Evolutionary conservation across 2,329 filamentous ascomycete species (phyloP), one percentile per base, ranked within the genome.

Genomic region (Tolypocladium nubicola): DNA sequence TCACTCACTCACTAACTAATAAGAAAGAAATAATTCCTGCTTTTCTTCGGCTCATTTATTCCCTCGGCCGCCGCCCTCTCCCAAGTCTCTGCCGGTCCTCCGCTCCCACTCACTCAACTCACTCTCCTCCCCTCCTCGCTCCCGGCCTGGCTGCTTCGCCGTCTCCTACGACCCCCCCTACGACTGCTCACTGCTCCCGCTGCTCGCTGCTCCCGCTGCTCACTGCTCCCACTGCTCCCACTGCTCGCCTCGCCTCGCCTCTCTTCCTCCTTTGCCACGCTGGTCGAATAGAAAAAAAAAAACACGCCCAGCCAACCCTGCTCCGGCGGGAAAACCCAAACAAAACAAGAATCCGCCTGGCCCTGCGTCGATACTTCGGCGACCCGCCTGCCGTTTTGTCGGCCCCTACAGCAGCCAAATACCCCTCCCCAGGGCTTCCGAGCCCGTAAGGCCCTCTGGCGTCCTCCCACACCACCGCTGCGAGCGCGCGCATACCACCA

Each of bases 31-130:
- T 50, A 45, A 45, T 45, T 45, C n/a, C 41, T 23, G 41, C 41
- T 23, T 49, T 33, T 33, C 45, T 14, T 50, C 47, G 26, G 56
- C 52, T 54, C 56, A 49, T 53, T 60, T 43, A 58, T 57, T 54
- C 47, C 49, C 40, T 55, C 60, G 47, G 49, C 39, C 39, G 39
- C 40, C 39, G 26, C 53, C 19, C 53, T 5, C 30, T 43, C 38
- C n/a, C n/a, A n/a, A n/a, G 23, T 19, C 21, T 26, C 38, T 16
- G 52, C 19, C 23, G 37, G 23, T 26, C 52, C 52, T 10, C 11
- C 23, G 43, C 43, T 26, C 43, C 23, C 47, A 33, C 16, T 4
- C 23, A 2, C 11, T 11, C 9, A 6, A 1, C 41, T 8, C 10
- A 13, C 9, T 11, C 11, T 30, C 45, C 45, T 30, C 45, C 16